These are phyloP conservation scores for Rhizomucor pusillus DNA, from an alignment of 371 early-diverging fungal species.

Conservation along the genomic window DNA sequence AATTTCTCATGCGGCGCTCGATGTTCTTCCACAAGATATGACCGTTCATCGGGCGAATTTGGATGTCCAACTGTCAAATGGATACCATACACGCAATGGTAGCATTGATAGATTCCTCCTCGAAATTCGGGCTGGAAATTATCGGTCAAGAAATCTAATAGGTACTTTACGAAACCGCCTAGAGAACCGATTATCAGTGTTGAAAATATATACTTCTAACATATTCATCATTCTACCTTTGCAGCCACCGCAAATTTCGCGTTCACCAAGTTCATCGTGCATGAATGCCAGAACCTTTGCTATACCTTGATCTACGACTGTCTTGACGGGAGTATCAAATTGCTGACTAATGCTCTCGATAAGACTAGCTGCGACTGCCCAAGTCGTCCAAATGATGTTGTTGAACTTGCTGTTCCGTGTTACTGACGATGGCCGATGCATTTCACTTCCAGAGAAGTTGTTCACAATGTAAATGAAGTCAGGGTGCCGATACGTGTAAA, in stretches of 20 bases:
- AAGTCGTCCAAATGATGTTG: constrained; percentile 22
- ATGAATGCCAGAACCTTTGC: constrained; percentile 48
- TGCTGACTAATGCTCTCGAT: constrained; percentile 2
- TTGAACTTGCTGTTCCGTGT: constrained; percentile 34
- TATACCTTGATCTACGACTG: constrained; percentile 8
- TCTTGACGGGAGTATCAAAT: neutral
- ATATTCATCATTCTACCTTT: constrained; percentile 33
- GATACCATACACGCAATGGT: constrained; percentile 67
- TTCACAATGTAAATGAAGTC: constrained; percentile 48
- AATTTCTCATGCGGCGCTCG: constrained; percentile 43
- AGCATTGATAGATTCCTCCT: constrained; percentile 61
- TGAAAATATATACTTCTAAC: neutral
- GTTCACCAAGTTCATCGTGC: constrained; percentile 66
- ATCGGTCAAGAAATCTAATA: constrained; percentile 15
- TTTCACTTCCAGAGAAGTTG: constrained; percentile 28
- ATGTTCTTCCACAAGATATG: constrained; percentile 56
- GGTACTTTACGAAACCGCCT: constrained; percentile 39
- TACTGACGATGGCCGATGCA: constrained; percentile 30
- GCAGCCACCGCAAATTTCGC: constrained; percentile 59
- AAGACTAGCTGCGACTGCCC: constrained; percentile 31
- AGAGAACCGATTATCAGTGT: neutral
- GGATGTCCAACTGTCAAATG: constrained; percentile 46
- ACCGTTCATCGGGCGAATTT: constrained; percentile 40
- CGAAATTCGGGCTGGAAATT: constrained; percentile 20
- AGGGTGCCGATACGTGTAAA: constrained; percentile 43